A percentile compares a stretch with the other conserved stretches of the same genome.
phyloP scores from a whole-genome alignment of 257 asterid genomes.

The Salvia miltiorrhiza region DNA sequence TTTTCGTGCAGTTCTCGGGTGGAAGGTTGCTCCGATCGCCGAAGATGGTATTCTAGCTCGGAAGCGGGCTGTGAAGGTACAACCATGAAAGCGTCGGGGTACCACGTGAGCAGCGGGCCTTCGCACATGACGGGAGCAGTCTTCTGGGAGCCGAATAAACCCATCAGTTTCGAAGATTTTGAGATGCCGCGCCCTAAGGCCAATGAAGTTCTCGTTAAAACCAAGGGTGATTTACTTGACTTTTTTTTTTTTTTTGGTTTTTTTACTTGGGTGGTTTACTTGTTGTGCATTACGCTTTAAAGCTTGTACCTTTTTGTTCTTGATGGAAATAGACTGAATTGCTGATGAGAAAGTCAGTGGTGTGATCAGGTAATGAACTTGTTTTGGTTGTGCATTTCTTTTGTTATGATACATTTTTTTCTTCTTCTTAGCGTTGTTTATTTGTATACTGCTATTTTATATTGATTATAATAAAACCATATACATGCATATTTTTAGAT shows the following conservation, averaged over 20 bases:
- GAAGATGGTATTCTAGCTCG: conserved; percentile 35
- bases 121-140: conserved; percentile 90
- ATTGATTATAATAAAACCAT: neutral
- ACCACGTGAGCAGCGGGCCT: conserved; percentile 64
- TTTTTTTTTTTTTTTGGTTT: too few relatives aligned
- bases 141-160: conserved; percentile 79
- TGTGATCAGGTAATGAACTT: too few relatives aligned
- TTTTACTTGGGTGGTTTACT: neutral
- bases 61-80: too few relatives aligned
- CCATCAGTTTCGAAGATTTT: conserved; percentile 79
- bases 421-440: too few relatives aligned
- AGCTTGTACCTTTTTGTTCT: conserved; percentile 12
- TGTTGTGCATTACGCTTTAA: neutral
- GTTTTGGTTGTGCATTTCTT: too few relatives aligned
- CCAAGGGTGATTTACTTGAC: conserved; percentile 59
- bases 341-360: neutral
- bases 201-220: conserved; percentile 80
- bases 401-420: too few relatives aligned
- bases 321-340: neutral
- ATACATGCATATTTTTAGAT: neutral
- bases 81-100: conserved; percentile 47
- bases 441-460: neutral
- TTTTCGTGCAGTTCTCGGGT: conserved; percentile 12
- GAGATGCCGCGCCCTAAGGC: conserved; percentile 95
- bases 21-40: conserved; percentile 24